Percentiles rank a stretch among this genome's conserved stretches.
phyloP scores from a whole-genome alignment of 208 protist genomes.

The Leishmania turanica region DNA sequence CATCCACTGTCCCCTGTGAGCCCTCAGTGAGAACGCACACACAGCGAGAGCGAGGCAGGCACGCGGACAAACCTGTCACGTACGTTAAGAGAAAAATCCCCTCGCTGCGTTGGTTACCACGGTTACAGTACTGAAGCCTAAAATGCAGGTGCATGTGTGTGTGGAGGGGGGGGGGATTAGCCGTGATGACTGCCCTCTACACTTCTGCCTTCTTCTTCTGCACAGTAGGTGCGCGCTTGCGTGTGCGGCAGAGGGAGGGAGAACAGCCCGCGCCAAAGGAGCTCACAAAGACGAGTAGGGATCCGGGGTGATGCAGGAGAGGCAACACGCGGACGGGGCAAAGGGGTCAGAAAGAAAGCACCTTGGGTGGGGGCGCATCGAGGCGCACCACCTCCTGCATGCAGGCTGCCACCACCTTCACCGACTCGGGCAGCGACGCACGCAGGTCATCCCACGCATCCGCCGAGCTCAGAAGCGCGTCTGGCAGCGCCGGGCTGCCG shows the following conservation, averaged over 20 bases:
- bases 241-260: not conserved
- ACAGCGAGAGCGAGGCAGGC: not conserved
- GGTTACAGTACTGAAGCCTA: not conserved
- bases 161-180: no score
- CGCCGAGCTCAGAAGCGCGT: constrained; percentile 11
- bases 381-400: constrained; percentile 29
- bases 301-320: not conserved
- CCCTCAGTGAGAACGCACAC: no score
- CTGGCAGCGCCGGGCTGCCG: not conserved
- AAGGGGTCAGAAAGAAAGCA: constrained; percentile 24
- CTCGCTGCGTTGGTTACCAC: not conserved
- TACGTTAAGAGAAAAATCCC: not conserved
- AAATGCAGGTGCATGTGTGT: not conserved
- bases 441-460: constrained; percentile 27
- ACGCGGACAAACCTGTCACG: not conserved
- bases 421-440: constrained; percentile 3
- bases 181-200: not conserved
- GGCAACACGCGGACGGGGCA: not conserved
- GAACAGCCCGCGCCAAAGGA: not conserved
- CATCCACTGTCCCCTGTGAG: no score
- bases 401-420: not conserved
- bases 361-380: constrained; percentile 6
- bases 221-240: not conserved
- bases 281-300: not conserved
- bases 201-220: not conserved